Base-by-base conservation (phyloP, 2,329 filamentous ascomycete genomes). In the Talaromyces sp. region DNA sequence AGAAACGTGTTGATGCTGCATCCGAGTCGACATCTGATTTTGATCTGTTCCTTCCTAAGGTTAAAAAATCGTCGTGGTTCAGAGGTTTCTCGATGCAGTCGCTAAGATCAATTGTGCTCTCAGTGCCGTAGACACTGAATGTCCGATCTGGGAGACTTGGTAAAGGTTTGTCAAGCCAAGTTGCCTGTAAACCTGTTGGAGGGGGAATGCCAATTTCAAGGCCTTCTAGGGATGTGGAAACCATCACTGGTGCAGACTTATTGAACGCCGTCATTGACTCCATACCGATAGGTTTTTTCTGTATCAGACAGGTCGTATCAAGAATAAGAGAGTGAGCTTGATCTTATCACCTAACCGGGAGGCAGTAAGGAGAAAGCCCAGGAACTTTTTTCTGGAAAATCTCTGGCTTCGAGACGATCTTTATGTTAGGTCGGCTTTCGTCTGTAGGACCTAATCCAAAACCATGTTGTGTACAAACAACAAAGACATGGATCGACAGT, bases 191-290 rank as follows among this genome's bases (percentile, higher is more conserved):
- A 69, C 70, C 68, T n/a, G 48, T 48, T n/a, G 35, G 33, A 10
- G 76, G 76, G 27, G 75, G 76, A 10, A 78, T 67, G 7, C 76
- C 75, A 63, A 70, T 70, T 60, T 78, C 76, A 31, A 78, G 67
- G 10, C 76, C 76, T 67, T 77, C 74, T 9, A 78, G 70, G 9
- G 76, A 78, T 41, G 70, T 72, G 27, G 74, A 77, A 2, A 72
- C 73, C 48, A 71, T 72, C 24, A 76, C 69, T 24, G 76, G 76
- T 8, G 76, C 76, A 35, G 74, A 68, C 54, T 74, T 71, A 37
- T 66, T 54, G 24, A 68, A 64, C 39, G 67, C 56, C 9, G 65
- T 68, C 43, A 67, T 68, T n/a, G 70, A 66, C 22, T 16, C 35
- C 65, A 66, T 60, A 2, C 37, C 22, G 35, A 52, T 35, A 57